Evolutionary conservation across 2,329 filamentous ascomycete genomes (phyloP), one percentile per base, ranked within the genome.

Genomic region (Myotisia sp.): DNA sequence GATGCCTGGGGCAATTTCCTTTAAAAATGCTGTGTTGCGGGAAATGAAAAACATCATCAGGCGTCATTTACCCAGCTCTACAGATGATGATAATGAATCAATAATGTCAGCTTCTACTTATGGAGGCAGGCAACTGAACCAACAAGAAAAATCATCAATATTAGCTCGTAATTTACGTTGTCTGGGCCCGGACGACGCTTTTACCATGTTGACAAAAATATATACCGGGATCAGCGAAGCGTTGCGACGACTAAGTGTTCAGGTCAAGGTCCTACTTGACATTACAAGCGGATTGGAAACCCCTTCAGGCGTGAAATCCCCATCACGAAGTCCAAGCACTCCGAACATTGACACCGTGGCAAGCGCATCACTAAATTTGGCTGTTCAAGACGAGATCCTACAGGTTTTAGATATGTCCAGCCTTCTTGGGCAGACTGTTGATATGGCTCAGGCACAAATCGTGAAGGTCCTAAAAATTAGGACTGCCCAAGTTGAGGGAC

Each of bases 251-350:
- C 63, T 94, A 5, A 84, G 83, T 12, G 86, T 84, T 0, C 87
- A 95, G 53, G 80, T 90, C 36, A 98, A 98, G 55, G 76, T 95
- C 6, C 60, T 98, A n/a, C 67, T 98, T 6, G 90, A 98, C 55
- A 81, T 93, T 13, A 90, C 86, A 1, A 93, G 85, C 52, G 42
- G 38, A 13, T 6, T 32, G 10, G 40, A 32, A 7, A 35, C 26
- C 13, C 17, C 34, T 14, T 19, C 33, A 17, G 28, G 33, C 3
- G 28, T 31, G 23, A 59, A 56, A 38, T 70, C 67, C 1, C 65
- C 68, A 10, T 53, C 60, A 9, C 57, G 56, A 42, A 70, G 65
- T 39, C 67, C 37, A 7, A 42, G 32, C 26, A 19, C 36, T n/a
- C 55, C 60, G 23, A 60, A 50, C 10, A 54, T 65, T 26, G 63